Conservation (phyloP, 139 green algal genomes). For the Chlamydomonas sp. region DNA sequence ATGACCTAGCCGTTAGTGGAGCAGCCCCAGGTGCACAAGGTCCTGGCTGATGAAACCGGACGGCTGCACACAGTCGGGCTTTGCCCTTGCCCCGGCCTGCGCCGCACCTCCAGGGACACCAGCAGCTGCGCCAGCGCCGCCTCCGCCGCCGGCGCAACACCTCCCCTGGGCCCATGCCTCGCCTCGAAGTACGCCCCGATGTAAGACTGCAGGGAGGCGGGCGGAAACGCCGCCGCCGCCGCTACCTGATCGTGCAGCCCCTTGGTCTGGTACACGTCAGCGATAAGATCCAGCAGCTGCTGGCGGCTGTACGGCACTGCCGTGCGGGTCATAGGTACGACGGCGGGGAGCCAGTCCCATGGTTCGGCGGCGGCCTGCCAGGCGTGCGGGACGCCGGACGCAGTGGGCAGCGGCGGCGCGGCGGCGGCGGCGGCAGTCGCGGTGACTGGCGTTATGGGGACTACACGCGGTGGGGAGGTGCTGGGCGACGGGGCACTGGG, state of each 20-base stretch:
- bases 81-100: not conserved
- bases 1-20: no score
- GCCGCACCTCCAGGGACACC: slow-evolving; percentile 20
- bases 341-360: slow-evolving; percentile 35
- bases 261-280: slow-evolving; percentile 31
- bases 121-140: slow-evolving; percentile 32
- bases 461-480: not conserved
- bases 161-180: slow-evolving; percentile 1
- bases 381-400: slow-evolving; percentile 28
- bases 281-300: slow-evolving; percentile 25
- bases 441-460: not conserved
- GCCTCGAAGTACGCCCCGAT: slow-evolving; percentile 35
- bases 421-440: not conserved
- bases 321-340: not conserved
- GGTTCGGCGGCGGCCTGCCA: slow-evolving; percentile 1
- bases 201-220: slow-evolving; percentile 20
- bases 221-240: slow-evolving; percentile 10
- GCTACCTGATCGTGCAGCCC: slow-evolving; percentile 18
- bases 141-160: not conserved
- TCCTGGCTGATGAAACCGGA: no score
- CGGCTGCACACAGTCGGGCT: no score
- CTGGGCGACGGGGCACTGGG: no score
- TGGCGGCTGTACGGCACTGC: slow-evolving; percentile 20
- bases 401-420: not conserved
- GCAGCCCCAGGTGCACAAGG: no score